These are phyloP conservation scores for Xylaria bambusicola DNA, from an alignment of 495 filamentous ascomycete species.

Conservation along the genomic window DNA sequence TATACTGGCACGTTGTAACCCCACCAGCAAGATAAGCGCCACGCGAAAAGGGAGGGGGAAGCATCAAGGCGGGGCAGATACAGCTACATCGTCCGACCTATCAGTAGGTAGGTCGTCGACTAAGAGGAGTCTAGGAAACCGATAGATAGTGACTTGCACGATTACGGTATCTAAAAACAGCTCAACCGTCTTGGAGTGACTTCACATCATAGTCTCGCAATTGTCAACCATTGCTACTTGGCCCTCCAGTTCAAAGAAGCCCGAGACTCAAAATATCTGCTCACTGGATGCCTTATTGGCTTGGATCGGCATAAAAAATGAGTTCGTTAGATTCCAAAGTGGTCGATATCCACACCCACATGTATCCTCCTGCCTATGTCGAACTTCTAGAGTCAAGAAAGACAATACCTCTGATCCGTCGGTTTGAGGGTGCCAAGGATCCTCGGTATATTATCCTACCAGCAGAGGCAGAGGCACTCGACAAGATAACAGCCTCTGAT, in stretches of 20 bases:
- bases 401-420: conserved; percentile 78
- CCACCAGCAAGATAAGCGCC: conserved; percentile 10
- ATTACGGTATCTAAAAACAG: not conserved
- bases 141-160: not conserved
- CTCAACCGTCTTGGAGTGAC: not conserved
- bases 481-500: conserved; percentile 38
- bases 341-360: conserved; percentile 93
- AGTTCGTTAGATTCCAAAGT: conserved; percentile 37
- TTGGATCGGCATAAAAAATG: conserved; percentile 18
- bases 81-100: not conserved
- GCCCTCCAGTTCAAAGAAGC: not conserved
- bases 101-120: not conserved
- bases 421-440: conserved; percentile 56
- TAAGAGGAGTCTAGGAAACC: not conserved
- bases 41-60: conserved; percentile 1
- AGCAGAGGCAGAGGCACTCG: conserved; percentile 60
- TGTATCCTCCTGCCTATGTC: conserved; percentile 87
- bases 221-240: not conserved
- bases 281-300: not conserved
- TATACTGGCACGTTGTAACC: not conserved
- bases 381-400: conserved; percentile 73
- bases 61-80: conserved; percentile 11
- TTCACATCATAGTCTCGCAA: not conserved
- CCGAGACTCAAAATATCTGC: too few species aligned
- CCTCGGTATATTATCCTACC: conserved; percentile 82